phyloP scores from a whole-genome alignment of 306 rosid species.

The Betula pendula region DNA sequence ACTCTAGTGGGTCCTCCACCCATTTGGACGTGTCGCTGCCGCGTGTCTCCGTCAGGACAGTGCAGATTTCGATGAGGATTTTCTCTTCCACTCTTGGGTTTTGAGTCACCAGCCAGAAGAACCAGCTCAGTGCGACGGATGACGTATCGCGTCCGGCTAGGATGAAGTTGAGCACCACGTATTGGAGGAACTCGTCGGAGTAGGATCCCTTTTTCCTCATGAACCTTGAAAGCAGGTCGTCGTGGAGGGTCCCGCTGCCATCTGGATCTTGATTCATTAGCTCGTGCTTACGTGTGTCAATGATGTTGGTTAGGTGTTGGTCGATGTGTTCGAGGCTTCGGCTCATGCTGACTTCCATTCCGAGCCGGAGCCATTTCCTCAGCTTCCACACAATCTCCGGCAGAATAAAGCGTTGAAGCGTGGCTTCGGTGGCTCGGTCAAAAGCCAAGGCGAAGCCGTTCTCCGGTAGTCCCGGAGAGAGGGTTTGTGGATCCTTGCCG shows the following conservation, averaged over 20 bases:
- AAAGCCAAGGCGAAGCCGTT: conserved; percentile 51
- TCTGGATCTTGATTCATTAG: conserved; percentile 23
- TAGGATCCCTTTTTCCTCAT: conserved; percentile 79
- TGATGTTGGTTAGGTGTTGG: conserved; percentile 51
- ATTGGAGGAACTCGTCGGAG: conserved; percentile 66
- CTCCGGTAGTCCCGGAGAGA: conserved; percentile 41
- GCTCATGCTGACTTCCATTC: conserved; percentile 62
- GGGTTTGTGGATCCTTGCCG: conserved; percentile 74
- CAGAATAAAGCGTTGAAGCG: conserved; percentile 48
- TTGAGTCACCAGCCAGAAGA: conserved; percentile 64
- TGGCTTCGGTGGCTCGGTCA: conserved; percentile 54
- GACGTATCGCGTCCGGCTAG: conserved; percentile 97
- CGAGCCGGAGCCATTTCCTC: conserved; percentile 52
- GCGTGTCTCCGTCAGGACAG: conserved; percentile 68
- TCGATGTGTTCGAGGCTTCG: conserved; percentile 55
- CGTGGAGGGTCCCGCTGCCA: conserved; percentile 41
- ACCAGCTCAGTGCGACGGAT: conserved; percentile 84
- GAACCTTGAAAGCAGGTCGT: conserved; percentile 75
- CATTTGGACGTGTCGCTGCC: conserved; percentile 50
- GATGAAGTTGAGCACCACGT: conserved; percentile 88
- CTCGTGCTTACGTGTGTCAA: conserved; percentile 61
- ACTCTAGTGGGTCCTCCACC: conserved; percentile 61
- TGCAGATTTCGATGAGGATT: conserved; percentile 60
- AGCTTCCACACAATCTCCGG: conserved; percentile 48
- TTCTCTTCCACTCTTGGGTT: conserved; percentile 66